Evolutionary conservation across 2,329 filamentous ascomycete species (phyloP), one percentile per base, ranked within the genome.

Genomic region (Emmonsiellopsis sp.): DNA sequence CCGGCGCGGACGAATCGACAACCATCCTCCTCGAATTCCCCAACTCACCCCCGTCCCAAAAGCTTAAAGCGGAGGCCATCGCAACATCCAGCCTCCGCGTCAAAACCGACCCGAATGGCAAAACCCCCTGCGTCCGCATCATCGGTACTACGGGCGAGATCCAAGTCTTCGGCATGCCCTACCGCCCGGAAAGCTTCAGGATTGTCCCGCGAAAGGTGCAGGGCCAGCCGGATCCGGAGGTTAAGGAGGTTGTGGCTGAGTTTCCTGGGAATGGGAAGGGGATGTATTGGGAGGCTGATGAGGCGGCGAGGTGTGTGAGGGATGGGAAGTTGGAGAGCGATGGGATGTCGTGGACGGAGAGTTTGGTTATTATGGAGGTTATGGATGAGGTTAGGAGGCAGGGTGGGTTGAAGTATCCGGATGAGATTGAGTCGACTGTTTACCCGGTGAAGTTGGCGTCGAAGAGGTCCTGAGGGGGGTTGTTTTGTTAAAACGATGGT

Each of bases 201-300:
- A 69, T 91, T 51, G 77, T 91, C 60, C 77, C 74, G 61, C 72
- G 71, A 58, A 76, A 75, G 48, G 68, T 70, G 53, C 66, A 67
- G 32, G 74, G 74, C 49, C 70, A 74, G 42, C 77, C 81, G 61
- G 62, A 61, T n/a, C 62, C 66, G 33, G 53, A 62, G 10, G 59
- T 69, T 5, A 60, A 62, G 47, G 65, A 73, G 42, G 64, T 71
- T 60, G 67, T 69, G 44, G 64, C 60, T 51, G 61, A 65, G 10
- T 72, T 79, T 54, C 80, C 82, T 32, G 78, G 75, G 11, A 71
- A 75, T 60, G 88, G 88, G 9, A 85, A 88, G 58, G 89, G 88
- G 49, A 93, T 94, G 87, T 93, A 88, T 72, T 92, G 85, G 85
- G 86, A 91, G 68, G 88, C 88, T 1, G 87, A 91, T 66, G 87